Evolutionary conservation across 2,329 filamentous ascomycete genomes (phyloP).

Genomic region (Cytospora leucostoma): DNA sequence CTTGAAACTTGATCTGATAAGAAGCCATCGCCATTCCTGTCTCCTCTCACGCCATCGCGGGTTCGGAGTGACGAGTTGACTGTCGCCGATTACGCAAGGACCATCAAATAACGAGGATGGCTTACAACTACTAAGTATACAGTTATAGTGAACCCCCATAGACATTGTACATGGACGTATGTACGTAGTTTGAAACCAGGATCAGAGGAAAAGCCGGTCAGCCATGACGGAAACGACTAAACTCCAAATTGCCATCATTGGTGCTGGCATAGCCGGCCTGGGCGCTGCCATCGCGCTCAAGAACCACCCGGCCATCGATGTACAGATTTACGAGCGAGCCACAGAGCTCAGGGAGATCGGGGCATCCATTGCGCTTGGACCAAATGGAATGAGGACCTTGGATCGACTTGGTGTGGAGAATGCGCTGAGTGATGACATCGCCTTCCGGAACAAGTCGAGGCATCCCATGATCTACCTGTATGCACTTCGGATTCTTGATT

Average conservation of each 20-base stretch:
- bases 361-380: slow-evolving; percentile 51
- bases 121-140: not conserved
- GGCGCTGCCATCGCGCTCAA: slow-evolving; percentile 28
- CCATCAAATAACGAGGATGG: not conserved
- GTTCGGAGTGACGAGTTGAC: not conserved
- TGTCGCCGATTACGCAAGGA: slow-evolving; percentile 12
- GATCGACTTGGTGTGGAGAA: slow-evolving; percentile 51
- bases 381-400: slow-evolving; percentile 54
- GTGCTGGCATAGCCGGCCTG: slow-evolving; percentile 15
- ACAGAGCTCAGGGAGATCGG: slow-evolving; percentile 49
- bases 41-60: slow-evolving; percentile 18
- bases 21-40: slow-evolving; percentile 9
- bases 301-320: slow-evolving; percentile 41
- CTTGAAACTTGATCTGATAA: not conserved
- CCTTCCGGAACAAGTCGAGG: slow-evolving; percentile 44
- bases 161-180: not conserved
- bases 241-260: slow-evolving; percentile 32
- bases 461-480: slow-evolving; percentile 49
- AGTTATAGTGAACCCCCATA: not conserved
- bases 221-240: slow-evolving; percentile 8
- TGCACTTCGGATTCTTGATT: slow-evolving; percentile 16
- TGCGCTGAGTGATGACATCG: slow-evolving; percentile 44
- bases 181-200: not conserved
- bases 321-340: slow-evolving; percentile 53
- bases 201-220: not conserved